Base-by-base conservation (phyloP, 1,284 basidiomycete species). In the Puccinia hordei region DNA sequence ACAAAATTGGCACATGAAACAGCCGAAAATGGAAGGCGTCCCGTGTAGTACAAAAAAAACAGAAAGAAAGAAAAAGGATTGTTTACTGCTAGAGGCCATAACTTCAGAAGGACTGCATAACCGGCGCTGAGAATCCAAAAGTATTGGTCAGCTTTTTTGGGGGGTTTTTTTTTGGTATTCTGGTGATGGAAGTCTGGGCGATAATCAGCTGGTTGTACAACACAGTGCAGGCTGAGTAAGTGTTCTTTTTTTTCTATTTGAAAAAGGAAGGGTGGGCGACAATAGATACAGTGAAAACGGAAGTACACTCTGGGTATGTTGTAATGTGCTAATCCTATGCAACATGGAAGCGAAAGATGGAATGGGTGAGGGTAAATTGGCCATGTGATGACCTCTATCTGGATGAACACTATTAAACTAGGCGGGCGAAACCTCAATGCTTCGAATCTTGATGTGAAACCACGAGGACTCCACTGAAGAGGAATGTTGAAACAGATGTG, bases 251-350 rank as follows among this genome's bases (percentile, higher is more conserved):
- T 57, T 57, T 24, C n/a, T n/a, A 15, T 6, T 33, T 30, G 5
- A 59, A 59, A 59, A 59, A 33, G 17, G 5, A 13, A 13, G 30
- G 3, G 27, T 33, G 27, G 57, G 10, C 10, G 9, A 9, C 30
- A 33, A 59, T 59, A 63, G 33, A 63, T 63, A 63, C 61, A 63
- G 61, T 41, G 61, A 41, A 63, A 63, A 22, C 19, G 61, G 61
- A 41, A 35, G 61, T 63, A 63, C 35, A 63, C 1, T 22, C 27
- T 63, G 61, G 61, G 61, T 63, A 63, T 63, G 61, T n/a, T 38
- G 19, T 63, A 30, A 63, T 38, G 61, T 19, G 15, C 30, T 55
- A 4, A 55, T 30, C 24, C 57, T 63, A 63, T 63, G 33, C 17
- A 22, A 63, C 61, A 63, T 35, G 61, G 35, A 63, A 63, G 35